Evolutionary conservation across 345 rosid genomes (phyloP).

Genomic region (Eucalyptus sideroxylon): DNA sequence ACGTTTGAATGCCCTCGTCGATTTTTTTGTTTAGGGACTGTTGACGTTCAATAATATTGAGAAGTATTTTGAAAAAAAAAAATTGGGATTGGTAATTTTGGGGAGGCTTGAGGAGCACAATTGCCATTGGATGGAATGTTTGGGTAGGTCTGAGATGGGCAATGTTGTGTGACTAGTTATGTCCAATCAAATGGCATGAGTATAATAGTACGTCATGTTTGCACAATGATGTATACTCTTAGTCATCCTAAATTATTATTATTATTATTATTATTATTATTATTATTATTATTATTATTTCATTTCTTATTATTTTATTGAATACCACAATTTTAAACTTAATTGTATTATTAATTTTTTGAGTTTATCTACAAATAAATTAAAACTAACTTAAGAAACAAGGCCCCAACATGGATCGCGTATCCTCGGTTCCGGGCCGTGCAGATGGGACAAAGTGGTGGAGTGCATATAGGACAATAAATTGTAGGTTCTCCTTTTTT

Average conservation of each 20-base stretch:
- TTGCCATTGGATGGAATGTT: not conserved
- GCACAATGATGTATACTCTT: not conserved
- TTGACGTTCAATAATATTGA: too few species aligned
- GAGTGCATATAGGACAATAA: not conserved
- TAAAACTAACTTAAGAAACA: not conserved
- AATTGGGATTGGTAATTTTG: not conserved
- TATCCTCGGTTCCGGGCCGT: not conserved
- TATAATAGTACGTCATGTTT: not conserved
- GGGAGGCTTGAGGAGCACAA: not conserved
- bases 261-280: not conserved
- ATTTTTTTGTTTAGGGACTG: too few species aligned
- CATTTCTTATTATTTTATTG: not conserved
- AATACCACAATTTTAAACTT: not conserved
- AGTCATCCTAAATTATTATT: not conserved
- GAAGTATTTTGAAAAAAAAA: too few species aligned
- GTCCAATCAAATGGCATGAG: not conserved
- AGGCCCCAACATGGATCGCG: not conserved
- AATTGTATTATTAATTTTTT: not conserved
- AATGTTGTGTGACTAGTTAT: not conserved
- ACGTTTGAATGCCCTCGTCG: too few species aligned
- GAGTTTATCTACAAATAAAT: not conserved
- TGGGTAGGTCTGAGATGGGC: accelerated
- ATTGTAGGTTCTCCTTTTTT: not conserved
- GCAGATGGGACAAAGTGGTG: not conserved
- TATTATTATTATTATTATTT: not conserved